Conservation (phyloP, 345 rosid genomes). For the Aethionema arabicum region DNA sequence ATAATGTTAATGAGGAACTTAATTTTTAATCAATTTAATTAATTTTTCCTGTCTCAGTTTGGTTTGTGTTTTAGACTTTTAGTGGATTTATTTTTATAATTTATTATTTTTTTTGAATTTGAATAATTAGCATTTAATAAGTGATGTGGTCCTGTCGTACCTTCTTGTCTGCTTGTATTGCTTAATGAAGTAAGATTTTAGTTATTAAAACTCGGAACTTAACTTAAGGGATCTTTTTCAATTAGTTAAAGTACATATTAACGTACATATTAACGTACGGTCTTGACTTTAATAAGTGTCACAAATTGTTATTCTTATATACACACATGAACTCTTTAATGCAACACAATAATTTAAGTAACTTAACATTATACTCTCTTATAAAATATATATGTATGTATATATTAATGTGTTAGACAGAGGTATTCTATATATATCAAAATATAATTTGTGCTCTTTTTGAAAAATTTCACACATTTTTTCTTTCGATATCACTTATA, state of each 20-base stretch:
- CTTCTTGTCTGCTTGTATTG: constrained; percentile 29
- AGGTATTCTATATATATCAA: too few species aligned
- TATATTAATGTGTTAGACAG: constrained; percentile 13
- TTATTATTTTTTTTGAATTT: neutral
- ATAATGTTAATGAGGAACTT: neutral
- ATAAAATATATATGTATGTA: neutral
- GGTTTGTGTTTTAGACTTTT: neutral
- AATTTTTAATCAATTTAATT: neutral
- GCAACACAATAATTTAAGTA: constrained; percentile 16
- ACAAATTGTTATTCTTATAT: constrained; percentile 3
- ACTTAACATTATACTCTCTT: neutral
- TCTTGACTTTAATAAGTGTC: constrained; percentile 24
- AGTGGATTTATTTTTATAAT: neutral
- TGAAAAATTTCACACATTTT: too few species aligned
- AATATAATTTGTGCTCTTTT: too few species aligned
- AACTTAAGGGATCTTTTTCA: too few species aligned
- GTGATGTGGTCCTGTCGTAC: constrained; percentile 32
- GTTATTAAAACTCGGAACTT: constrained; percentile 20
- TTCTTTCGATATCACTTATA: too few species aligned
- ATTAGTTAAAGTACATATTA: constrained; percentile 29
- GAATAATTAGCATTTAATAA: neutral
- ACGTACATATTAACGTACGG: constrained; percentile 42
- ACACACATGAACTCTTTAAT: constrained; percentile 15
- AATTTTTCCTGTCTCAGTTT: neutral
- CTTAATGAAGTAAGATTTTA: constrained; percentile 36